Conservation (phyloP, 306 rosid species). For the Chamaecrista fasciculata region DNA sequence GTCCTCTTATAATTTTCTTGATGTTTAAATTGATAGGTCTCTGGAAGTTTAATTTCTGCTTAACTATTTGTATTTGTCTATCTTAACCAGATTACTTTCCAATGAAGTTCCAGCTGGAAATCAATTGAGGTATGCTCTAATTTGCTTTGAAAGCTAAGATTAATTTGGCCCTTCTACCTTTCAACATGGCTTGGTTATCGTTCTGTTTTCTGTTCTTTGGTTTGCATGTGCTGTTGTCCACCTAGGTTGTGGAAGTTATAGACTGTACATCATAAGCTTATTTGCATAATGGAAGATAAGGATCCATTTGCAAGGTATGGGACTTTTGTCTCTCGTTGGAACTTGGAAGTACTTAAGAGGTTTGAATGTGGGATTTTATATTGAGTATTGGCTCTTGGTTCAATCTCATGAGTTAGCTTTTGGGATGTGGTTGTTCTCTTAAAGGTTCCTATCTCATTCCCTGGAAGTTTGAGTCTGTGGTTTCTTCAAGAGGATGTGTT, state of each 20-base stretch:
- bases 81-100: conserved; percentile 53
- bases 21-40: conserved; percentile 20
- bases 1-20: background rate
- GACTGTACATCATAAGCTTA: background rate
- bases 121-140: conserved; percentile 69
- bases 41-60: conserved; percentile 22
- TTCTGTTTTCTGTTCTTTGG: conserved; percentile 3
- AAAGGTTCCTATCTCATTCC: no score
- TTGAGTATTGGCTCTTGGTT: no score
- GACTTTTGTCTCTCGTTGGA: no score
- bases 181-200: background rate
- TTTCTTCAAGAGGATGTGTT: background rate
- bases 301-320: no score
- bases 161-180: conserved; percentile 7
- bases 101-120: conserved; percentile 70
- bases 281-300: no score
- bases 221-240: background rate
- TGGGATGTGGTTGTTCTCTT: no score
- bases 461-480: background rate
- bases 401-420: no score
- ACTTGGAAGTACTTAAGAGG: no score
- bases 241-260: background rate
- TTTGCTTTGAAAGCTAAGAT: conserved; percentile 14
- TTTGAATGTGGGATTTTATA: no score
- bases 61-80: conserved; percentile 15